Evolutionary conservation across 805 yeast genomes (phyloP), one percentile per base, ranked within the genome.

Genomic region (Yamadazyma takamatsuzukensis): DNA sequence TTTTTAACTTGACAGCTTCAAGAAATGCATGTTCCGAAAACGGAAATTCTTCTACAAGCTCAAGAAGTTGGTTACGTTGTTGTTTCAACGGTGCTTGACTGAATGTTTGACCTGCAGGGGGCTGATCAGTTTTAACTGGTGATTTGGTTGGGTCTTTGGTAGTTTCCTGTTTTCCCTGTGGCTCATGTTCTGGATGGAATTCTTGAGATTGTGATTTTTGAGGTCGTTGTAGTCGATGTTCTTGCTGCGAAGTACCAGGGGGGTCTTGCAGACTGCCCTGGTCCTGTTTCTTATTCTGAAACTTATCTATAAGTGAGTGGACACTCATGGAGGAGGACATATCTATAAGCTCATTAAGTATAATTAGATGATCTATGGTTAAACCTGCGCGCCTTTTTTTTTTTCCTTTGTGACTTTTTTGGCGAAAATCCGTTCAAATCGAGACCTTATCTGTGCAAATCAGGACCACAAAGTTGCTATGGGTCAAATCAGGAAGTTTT

Each of bases 1-100:
- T 54, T 32, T 78, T 68, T 18, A 82, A 68, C 21, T 69, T 67
- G 22, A 86, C 56, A 0, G 87, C 79, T 41, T 73, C 76, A 16
- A 65, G 53, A 18, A 80, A 65, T 3, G 87, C 70, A 6, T 67
- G 64, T 34, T 81, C 83, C 6, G 80, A 61, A 46, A 63, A 70
- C 0, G 78, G 76, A 74, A 82, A 77, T 21, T 60, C 53, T 6
- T 64, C 48, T 10, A 75, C 61, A 18, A 19, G 21, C 21, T 19
- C 10, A 10, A 10, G 7, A 7, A 10, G 10, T 19, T 7, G 21
- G 21, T 19, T 19, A 8, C 7, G 7, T 19, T 19, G 21, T 19
- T 19, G 21, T 8, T 19, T 8, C 11, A 19, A 10, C 7, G 10
- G 21, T 11, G 21, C 21, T 19, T 19, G n/a, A n/a, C n/a, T n/a